phyloP scores from a whole-genome alignment of 768 basidiomycete genomes.

The Trametes sanguinea region DNA sequence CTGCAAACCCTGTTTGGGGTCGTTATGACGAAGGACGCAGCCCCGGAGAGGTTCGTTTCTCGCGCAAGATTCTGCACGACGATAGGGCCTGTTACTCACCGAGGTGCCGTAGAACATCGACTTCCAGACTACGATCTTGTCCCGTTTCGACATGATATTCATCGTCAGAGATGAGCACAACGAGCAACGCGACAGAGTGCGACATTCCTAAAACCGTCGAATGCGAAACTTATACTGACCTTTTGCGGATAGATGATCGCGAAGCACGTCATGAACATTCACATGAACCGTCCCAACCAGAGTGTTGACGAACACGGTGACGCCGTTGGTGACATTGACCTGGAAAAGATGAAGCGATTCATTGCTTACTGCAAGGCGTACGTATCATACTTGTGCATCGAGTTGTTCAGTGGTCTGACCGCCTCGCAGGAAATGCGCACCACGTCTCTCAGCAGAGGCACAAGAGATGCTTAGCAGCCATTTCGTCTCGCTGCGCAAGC shows the following conservation, averaged over 20 bases:
- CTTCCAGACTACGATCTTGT: slow-evolving; percentile 96
- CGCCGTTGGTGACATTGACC: slow-evolving; percentile 82
- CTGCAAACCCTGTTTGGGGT: slow-evolving; percentile 97
- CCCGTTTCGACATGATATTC: slow-evolving; percentile 99
- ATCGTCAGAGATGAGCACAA: slow-evolving; percentile 98
- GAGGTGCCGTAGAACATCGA: slow-evolving; percentile 73
- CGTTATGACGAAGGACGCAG: slow-evolving; percentile 96
- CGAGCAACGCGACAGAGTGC: slow-evolving; percentile 84
- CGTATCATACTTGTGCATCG: slow-evolving; percentile 17
- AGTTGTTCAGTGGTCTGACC: neutral
- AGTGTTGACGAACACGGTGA: slow-evolving; percentile 63
- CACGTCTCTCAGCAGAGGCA: slow-evolving; percentile 88
- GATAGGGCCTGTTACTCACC: neutral
- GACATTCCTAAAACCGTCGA: slow-evolving; percentile 22
- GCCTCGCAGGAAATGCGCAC: slow-evolving; percentile 86
- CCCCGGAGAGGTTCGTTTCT: slow-evolving; percentile 76
- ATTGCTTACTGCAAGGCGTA: slow-evolving; percentile 96
- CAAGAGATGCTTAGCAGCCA: slow-evolving; percentile 96
- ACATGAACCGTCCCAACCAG: slow-evolving; percentile 88
- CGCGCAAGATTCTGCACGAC: too few relatives aligned
- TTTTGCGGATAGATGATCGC: slow-evolving; percentile 74
- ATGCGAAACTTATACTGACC: too few relatives aligned
- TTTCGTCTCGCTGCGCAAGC: slow-evolving; percentile 89
- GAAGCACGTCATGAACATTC: slow-evolving; percentile 97
- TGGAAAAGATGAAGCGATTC: slow-evolving; percentile 98